phyloP scores from a whole-genome alignment of 78 protist genomes.

The Cavenderia fasciculata region DNA sequence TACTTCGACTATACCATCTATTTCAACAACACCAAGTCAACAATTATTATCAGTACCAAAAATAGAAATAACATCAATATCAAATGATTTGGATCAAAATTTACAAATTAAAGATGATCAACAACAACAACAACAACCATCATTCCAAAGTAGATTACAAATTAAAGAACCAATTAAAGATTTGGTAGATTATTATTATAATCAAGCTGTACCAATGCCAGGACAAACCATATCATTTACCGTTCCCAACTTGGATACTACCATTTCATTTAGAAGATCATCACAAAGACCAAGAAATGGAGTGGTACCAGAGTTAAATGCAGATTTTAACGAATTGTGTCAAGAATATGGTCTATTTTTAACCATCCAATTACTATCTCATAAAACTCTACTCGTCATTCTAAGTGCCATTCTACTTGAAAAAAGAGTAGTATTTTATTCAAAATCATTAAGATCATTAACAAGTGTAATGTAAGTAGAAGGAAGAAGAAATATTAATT shows the following conservation, averaged over 20 bases:
- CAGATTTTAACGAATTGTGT: constrained; percentile 33
- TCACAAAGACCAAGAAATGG: background rate
- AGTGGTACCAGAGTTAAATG: background rate
- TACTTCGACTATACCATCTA: background rate
- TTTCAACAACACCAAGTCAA: background rate
- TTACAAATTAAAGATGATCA: constrained; percentile 5
- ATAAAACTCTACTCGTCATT: background rate
- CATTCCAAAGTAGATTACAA: no score
- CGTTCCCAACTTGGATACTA: background rate
- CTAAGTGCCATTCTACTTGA: constrained; percentile 47
- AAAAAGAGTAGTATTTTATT: constrained; percentile 42
- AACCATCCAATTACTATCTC: constrained; percentile 40
- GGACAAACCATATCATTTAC: background rate
- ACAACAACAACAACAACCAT: background rate
- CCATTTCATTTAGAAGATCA: constrained; percentile 25
- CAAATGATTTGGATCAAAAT: background rate
- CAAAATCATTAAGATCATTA: constrained; percentile 44
- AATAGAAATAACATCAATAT: background rate
- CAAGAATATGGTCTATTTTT: constrained; percentile 48
- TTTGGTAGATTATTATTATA: constrained; percentile 37
- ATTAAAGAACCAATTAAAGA: constrained; percentile 38
- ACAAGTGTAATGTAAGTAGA: constrained; percentile 52
- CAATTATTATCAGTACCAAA: background rate
- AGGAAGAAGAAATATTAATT: background rate
- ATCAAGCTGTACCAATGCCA: constrained; percentile 19